phyloP scores from a whole-genome alignment of 1,284 basidiomycete species.

The Hemileia vastatrix region DNA sequence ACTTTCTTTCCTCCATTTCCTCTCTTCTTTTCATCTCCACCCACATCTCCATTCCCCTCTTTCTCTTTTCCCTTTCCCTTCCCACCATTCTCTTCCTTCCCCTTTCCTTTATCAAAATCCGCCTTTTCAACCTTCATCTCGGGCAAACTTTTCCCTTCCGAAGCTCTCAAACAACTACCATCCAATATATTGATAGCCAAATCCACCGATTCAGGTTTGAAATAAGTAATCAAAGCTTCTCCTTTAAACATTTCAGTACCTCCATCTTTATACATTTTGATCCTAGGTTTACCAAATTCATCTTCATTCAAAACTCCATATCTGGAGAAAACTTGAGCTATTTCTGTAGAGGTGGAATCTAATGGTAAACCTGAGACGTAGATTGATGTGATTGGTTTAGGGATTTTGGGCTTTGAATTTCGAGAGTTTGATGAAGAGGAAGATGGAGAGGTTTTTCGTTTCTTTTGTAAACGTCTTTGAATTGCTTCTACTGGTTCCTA shows the following conservation, averaged over 20 bases:
- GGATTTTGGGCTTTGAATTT: constrained; percentile 51
- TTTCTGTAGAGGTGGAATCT: constrained; percentile 63
- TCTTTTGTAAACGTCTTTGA: too few species aligned
- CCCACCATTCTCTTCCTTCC: too few species aligned
- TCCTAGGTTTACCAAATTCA: constrained; percentile 69
- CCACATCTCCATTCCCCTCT: too few species aligned
- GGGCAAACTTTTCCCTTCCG: too few species aligned
- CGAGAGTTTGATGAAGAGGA: too few species aligned
- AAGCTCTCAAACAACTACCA: constrained; percentile 70
- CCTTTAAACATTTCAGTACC: constrained; percentile 77
- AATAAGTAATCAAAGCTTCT: constrained; percentile 89
- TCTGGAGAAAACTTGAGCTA: constrained; percentile 70
- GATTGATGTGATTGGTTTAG: constrained; percentile 68
- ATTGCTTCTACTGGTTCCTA: too few species aligned
- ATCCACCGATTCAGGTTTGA: constrained; percentile 90
- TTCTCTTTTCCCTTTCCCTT: too few species aligned
- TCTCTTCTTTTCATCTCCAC: too few species aligned
- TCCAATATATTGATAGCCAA: constrained; percentile 79
- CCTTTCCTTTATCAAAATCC: constrained; percentile 57
- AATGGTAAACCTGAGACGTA: constrained; percentile 76
- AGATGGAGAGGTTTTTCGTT: too few species aligned
- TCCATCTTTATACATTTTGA: constrained; percentile 85
- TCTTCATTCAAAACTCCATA: constrained; percentile 89
- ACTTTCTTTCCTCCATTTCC: too few species aligned
- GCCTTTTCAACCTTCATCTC: constrained; percentile 78